These are phyloP conservation scores for Apiotrichum sp. DNA, from an alignment of 1,284 basidiomycete genomes.

Conservation along the genomic window DNA sequence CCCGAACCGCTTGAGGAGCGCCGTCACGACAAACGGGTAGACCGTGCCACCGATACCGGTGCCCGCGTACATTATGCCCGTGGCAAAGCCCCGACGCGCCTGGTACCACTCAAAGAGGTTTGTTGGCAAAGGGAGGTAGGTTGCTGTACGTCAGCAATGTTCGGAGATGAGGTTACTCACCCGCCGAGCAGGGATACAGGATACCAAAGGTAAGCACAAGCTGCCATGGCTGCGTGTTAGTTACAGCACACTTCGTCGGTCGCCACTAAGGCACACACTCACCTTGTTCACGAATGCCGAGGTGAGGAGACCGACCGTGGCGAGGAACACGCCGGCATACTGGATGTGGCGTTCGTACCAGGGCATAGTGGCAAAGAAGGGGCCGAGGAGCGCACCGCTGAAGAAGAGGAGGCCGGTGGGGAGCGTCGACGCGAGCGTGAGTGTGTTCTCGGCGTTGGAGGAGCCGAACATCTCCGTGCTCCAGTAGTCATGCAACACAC, in stretches of 20 bases:
- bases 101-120: conserved; percentile 44
- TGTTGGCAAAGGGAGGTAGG: conserved; percentile 40
- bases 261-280: not conserved
- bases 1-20: conserved; percentile 34
- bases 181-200: conserved; percentile 36
- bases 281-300: conserved; percentile 5
- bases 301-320: conserved; percentile 5
- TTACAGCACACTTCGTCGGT: conserved; percentile 5
- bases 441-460: conserved; percentile 11
- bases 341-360: conserved; percentile 17
- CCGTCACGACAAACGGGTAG: conserved; percentile 38
- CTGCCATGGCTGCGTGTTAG: conserved; percentile 37
- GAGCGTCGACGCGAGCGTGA: conserved; percentile 41
- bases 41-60: conserved; percentile 38
- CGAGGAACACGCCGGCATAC: conserved; percentile 6
- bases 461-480: conserved; percentile 27
- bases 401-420: conserved; percentile 44
- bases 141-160: conserved; percentile 11
- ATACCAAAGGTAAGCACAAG: conserved; percentile 39
- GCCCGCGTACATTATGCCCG: conserved; percentile 31
- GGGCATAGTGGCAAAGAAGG: conserved; percentile 15
- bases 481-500: conserved; percentile 42
- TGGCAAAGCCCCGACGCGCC: conserved; percentile 23
- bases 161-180: conserved; percentile 15
- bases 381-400: conserved; percentile 37